These are phyloP conservation scores for Epichloe coenophiala DNA, from an alignment of 2,329 filamentous ascomycete genomes.

Conservation along the genomic window DNA sequence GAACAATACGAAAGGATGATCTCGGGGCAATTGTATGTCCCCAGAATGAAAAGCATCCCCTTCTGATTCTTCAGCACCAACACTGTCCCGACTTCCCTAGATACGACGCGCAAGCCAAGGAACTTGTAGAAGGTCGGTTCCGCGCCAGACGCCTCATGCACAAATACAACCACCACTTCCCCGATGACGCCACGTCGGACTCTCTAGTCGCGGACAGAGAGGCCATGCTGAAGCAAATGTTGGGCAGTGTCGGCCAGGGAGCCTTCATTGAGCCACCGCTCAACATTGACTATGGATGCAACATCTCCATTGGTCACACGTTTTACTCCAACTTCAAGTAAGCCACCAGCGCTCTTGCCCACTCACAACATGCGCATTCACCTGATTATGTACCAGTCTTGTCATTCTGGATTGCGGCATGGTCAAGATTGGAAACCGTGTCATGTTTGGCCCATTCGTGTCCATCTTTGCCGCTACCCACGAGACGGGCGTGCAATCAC, in stretches of 20 bases:
- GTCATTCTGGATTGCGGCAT: constrained; percentile 62
- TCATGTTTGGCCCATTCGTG: constrained; percentile 59
- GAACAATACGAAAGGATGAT: constrained; percentile 54
- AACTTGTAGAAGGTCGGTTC: constrained; percentile 37
- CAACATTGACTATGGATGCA: constrained; percentile 52
- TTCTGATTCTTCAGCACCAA: not conserved
- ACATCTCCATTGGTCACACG: constrained; percentile 45
- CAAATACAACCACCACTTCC: constrained; percentile 45
- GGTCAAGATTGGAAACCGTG: constrained; percentile 56
- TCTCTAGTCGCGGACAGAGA: constrained; percentile 26
- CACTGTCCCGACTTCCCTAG: constrained; percentile 15
- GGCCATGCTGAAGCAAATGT: constrained; percentile 32
- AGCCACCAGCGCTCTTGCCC: not conserved
- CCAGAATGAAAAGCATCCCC: not conserved
- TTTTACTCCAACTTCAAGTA: constrained; percentile 45
- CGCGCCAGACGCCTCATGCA: constrained; percentile 40
- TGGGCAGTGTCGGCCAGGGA: constrained; percentile 36
- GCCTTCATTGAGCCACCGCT: constrained; percentile 48
- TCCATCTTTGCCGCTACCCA: constrained; percentile 59
- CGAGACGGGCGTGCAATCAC: constrained; percentile 45
- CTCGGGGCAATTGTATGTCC: constrained; percentile 42
- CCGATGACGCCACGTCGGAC: constrained; percentile 29
- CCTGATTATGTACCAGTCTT: constrained; percentile 18
- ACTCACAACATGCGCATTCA: not conserved
- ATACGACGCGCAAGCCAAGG: constrained; percentile 35